Evolutionary conservation across 179 eudicot genomes (phyloP), one percentile per base, ranked within the genome.

Genomic region (Gypsophila paniculata): DNA sequence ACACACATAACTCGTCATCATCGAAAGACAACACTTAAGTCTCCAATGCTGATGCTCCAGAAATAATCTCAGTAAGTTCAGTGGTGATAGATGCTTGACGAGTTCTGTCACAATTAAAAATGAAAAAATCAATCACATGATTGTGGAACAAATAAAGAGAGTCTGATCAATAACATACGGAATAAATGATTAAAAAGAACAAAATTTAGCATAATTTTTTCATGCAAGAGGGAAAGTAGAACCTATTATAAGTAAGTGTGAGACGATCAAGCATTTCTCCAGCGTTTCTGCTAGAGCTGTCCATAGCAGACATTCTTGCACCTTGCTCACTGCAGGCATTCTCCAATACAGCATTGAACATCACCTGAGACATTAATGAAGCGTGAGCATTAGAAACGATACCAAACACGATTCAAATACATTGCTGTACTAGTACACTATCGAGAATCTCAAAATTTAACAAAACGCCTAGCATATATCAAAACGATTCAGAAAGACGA

Each of bases 231-330:
- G 71, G 66, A 78, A 68, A 73, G 75, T 61, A 63, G 79, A 72
- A 92, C 98, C 96, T 87, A 85, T 92, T 92, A 71, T 92, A 92
- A 51, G 88, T 81, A 65, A 92, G 89, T 1, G 96, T 92, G 72
- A 92, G 98, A 25, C 91, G 90, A 71, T 92, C 98, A 85, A 92
- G 98, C 98, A 92, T 85, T 8, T 92, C 96, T 8, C 98, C 98
- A 74, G 98, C 98, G 74, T 92, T 92, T 80, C 92, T 88, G 86
- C 98, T 92, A 69, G 98, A 90, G 74, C 94, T 88, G 67, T 92
- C 96, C 98, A 92, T 92, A 18, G 98, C 98, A 82, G 98, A 87
- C 98, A 92, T 92, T 78, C 98, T 85, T 67, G 98, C 98, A 72
- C 98, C 98, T 76, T 92, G 98, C 77, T 90, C 98, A 80, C 98